Conservation (phyloP, 768 basidiomycete genomes). For the Neoboletus brunneissimus region DNA sequence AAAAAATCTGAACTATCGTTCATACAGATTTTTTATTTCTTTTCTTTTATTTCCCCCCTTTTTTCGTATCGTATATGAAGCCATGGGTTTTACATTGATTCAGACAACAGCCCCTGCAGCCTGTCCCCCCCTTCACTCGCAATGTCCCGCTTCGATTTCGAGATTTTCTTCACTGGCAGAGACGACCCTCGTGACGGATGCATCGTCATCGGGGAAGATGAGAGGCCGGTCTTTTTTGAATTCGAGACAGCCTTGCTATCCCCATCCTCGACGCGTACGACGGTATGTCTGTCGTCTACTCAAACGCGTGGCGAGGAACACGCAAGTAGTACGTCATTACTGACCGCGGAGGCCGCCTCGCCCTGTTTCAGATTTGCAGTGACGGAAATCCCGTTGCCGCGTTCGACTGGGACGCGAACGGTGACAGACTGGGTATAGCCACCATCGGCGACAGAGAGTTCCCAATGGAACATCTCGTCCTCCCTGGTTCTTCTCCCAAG, state of each 20-base stretch:
- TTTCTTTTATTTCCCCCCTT: not conserved
- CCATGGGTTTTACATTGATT: slow-evolving; percentile 5
- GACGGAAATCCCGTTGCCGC: slow-evolving; percentile 53
- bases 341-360: not conserved
- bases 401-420: slow-evolving; percentile 44
- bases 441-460: slow-evolving; percentile 52
- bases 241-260: slow-evolving; percentile 52
- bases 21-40: not conserved
- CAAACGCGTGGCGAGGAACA: not conserved
- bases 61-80: slow-evolving; percentile 30
- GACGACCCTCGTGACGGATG: slow-evolving; percentile 65
- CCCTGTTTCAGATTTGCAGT: slow-evolving; percentile 29
- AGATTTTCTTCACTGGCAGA: slow-evolving; percentile 66
- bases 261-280: slow-evolving; percentile 26
- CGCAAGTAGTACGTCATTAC: not conserved
- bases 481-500: slow-evolving; percentile 49
- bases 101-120: slow-evolving; percentile 1
- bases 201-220: slow-evolving; percentile 65
- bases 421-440: slow-evolving; percentile 38
- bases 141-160: slow-evolving; percentile 42
- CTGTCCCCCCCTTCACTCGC: not conserved
- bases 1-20: slow-evolving; percentile 28
- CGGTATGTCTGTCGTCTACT: slow-evolving; percentile 15
- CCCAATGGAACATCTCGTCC: slow-evolving; percentile 63
- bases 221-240: slow-evolving; percentile 56